phyloP scores from a whole-genome alignment of 2,329 filamentous ascomycete genomes.

The Ophiostoma novo-ulmi region DNA sequence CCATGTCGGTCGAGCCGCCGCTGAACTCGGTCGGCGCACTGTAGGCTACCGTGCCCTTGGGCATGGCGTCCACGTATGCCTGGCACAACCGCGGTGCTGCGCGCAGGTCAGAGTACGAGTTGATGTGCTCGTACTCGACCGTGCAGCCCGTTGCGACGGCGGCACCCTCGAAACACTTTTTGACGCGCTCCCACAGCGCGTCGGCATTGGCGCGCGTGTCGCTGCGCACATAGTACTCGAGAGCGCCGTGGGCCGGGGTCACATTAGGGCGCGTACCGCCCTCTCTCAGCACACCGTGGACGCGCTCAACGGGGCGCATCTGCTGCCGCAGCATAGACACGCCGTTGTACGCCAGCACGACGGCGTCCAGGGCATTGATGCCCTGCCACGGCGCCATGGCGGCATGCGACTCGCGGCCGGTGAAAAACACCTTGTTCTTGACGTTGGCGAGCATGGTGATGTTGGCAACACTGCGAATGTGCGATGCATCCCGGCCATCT shows the following conservation, averaged over 20 bases:
- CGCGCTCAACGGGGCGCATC: conserved; percentile 43
- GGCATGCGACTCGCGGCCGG: conserved; percentile 42
- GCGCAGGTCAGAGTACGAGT: conserved; percentile 34
- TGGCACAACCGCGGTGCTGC: conserved; percentile 32
- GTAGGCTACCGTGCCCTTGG: conserved; percentile 32
- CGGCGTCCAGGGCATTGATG: conserved; percentile 45
- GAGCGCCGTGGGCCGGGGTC: conserved; percentile 38
- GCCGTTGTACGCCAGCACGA: conserved; percentile 37
- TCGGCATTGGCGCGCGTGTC: conserved; percentile 36
- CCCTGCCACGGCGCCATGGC: conserved; percentile 45
- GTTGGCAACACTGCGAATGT: conserved; percentile 25
- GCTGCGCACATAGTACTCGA: conserved; percentile 43
- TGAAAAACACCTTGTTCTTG: conserved; percentile 36
- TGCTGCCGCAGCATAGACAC: conserved; percentile 45
- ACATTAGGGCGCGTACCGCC: conserved; percentile 37
- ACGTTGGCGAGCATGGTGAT: conserved; percentile 28
- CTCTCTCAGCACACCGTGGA: conserved; percentile 46
- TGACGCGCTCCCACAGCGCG: conserved; percentile 32
- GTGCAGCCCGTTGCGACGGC: conserved; percentile 37
- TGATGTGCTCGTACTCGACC: conserved; percentile 31
- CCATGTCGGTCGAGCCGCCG: conserved; percentile 37
- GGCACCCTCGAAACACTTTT: conserved; percentile 35
- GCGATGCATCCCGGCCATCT: conserved; percentile 9
- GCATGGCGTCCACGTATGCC: conserved; percentile 33
- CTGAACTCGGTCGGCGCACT: conserved; percentile 32